Percentiles rank a stretch among this genome's conserved stretches.
Conservation (phyloP, 2,329 filamentous ascomycete genomes). For the Sphaerulina vaccinii region DNA sequence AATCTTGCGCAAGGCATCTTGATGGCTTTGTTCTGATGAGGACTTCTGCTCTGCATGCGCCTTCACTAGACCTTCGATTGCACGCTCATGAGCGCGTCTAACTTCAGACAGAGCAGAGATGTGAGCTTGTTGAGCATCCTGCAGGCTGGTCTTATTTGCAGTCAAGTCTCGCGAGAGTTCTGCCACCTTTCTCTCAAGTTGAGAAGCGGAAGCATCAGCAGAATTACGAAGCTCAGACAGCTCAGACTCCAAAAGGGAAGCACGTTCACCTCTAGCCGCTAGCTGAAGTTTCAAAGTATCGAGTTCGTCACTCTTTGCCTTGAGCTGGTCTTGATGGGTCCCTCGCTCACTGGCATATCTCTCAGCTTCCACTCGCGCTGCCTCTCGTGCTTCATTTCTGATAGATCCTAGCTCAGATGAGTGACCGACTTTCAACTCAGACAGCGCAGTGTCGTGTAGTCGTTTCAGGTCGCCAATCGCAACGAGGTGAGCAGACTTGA, state of each 20-base stretch:
- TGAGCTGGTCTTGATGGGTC: no score
- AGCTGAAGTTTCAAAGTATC: no score
- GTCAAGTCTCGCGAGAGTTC: no score
- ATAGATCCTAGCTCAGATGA: constrained; percentile 6
- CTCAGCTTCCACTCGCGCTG: neutral
- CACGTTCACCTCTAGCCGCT: no score
- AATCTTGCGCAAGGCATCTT: neutral
- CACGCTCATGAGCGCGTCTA: neutral
- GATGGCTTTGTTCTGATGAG: neutral
- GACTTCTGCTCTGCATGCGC: constrained; percentile 7
- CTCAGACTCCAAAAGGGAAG: no score
- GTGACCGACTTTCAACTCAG: constrained; percentile 5
- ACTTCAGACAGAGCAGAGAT: no score
- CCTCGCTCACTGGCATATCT: neutral
- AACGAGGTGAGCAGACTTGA: neutral
- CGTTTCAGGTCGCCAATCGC: neutral
- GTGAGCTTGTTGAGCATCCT: no score
- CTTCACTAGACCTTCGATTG: constrained; percentile 1
- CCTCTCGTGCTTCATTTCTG: constrained; percentile 1
- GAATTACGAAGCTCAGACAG: no score
- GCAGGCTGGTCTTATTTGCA: no score
- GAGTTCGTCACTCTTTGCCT: no score
- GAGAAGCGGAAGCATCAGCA: no score
- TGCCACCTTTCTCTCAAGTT: no score
- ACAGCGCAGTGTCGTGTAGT: constrained; percentile 1